Evolutionary conservation across 805 yeast genomes (phyloP), one percentile per base, ranked within the genome.

Genomic region (Blastobotrys attinorum): DNA sequence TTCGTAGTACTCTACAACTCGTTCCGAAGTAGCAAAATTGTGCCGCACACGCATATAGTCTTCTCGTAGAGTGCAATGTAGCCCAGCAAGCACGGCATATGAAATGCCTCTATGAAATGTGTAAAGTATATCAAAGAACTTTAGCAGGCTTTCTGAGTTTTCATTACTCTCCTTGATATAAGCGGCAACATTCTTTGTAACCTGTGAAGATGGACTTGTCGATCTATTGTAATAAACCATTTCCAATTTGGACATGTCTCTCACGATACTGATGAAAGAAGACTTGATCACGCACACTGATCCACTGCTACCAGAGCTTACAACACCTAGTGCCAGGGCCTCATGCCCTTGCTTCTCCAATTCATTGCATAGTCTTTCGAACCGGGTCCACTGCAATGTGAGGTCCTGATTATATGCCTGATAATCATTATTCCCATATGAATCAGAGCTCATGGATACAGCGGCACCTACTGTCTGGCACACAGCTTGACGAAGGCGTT

Each of bases 291-390:
- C 48, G 10, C 58, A 49, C 2, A 68, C 37, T 16, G 62, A 49
- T 10, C 55, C 59, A 47, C 60, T 33, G n/a, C n/a, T n/a, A 15
- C 11, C 16, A 3, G n/a, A 13, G 6, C 22, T 22, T 13, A 20
- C 13, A 15, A 56, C 60, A n/a, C 63, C 61, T 1, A 83, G 55
- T 1, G 78, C 65, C 31, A 85, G 66, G 0, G 81, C 70, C 54
- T 84, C 92, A 46, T 72, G 70, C 16, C 77, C 68, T 38, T 72
- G 70, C 46, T 74, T 81, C 46, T 72, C 73, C 42, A 83, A 68
- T 54, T 88, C 96, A 44, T 73, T 75, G 57, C 95, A 81, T 21
- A 88, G 66, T 2, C 84, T 71, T 46, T 79, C 81, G 45, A 89
- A 73, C 47, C 81, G 77, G 27, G 73, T 66, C 83, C 95, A 80